A percentile compares a stretch with the other conserved stretches of the same genome.
Evolutionary conservation across 108 stramenopile genomes (phyloP).

Genomic region (Aurantiochytrium sp.): DNA sequence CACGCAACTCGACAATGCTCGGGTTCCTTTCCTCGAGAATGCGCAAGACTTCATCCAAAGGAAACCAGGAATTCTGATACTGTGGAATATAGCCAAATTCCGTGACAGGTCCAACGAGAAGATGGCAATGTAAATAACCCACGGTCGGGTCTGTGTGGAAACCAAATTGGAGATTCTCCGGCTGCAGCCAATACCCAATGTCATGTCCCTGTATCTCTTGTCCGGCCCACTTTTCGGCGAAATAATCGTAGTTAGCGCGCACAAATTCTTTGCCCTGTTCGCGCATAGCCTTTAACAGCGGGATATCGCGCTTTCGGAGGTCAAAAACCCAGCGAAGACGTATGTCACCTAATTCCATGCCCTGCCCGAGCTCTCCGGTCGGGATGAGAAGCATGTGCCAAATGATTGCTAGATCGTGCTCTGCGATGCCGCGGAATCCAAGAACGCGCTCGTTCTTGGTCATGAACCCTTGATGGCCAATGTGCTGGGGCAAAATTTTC

Average conservation of each 20-base stretch:
- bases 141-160: neutral
- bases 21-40: neutral
- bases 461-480: too few relatives aligned
- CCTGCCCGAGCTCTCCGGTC: neutral
- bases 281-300: neutral
- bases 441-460: neutral
- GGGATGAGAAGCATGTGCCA: constrained; percentile 7
- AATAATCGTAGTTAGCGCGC: neutral
- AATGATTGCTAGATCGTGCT: neutral
- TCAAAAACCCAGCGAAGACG: neutral
- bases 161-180: neutral
- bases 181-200: neutral
- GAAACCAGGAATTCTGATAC: neutral
- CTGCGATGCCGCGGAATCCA: neutral
- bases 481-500: too few relatives aligned
- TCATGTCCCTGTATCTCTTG: neutral
- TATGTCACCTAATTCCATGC: neutral
- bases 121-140: neutral
- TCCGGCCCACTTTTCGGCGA: neutral
- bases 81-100: neutral
- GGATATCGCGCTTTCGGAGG: neutral
- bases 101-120: neutral
- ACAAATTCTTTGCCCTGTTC: neutral
- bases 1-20: too few relatives aligned
- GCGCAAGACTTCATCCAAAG: neutral